Evolutionary conservation across 1,284 basidiomycete genomes (phyloP).

Genomic region (Sanghuangporus weigelae): DNA sequence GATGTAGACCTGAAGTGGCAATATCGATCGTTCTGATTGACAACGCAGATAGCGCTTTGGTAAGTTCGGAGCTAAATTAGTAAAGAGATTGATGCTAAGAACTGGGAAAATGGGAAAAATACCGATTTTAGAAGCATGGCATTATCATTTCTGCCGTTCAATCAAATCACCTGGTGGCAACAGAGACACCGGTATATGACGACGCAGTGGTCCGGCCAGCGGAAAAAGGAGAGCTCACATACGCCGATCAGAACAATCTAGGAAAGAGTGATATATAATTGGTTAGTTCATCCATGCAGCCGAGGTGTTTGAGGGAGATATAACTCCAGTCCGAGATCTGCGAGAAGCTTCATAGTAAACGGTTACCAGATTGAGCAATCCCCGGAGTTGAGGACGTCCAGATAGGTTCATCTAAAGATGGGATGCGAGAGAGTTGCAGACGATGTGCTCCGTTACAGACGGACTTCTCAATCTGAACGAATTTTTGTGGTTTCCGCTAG

Average conservation of each 20-base stretch:
- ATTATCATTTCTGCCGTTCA: background rate
- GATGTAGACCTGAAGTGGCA: background rate
- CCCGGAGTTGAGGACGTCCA: background rate
- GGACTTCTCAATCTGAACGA: background rate
- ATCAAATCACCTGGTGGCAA: background rate
- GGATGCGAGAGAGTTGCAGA: background rate
- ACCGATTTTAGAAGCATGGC: background rate
- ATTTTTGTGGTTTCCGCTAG: background rate
- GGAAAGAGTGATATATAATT: background rate
- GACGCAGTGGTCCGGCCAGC: background rate
- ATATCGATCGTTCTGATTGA: background rate
- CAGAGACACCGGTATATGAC: background rate
- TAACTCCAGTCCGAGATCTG: background rate
- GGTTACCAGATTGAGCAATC: background rate
- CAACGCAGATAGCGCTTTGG: background rate
- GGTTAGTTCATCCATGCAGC: background rate
- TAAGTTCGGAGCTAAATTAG: background rate
- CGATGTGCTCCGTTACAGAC: background rate
- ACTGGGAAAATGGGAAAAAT: background rate
- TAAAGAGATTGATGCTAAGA: background rate
- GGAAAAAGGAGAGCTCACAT: background rate
- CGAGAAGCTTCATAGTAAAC: background rate
- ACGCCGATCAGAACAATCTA: background rate
- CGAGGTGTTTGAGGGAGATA: background rate
- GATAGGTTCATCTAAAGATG: background rate